Percentiles rank a stretch among this genome's conserved stretches.
Conservation (phyloP, 1,284 basidiomycete genomes). For the Heterobasidion irregulare region DNA sequence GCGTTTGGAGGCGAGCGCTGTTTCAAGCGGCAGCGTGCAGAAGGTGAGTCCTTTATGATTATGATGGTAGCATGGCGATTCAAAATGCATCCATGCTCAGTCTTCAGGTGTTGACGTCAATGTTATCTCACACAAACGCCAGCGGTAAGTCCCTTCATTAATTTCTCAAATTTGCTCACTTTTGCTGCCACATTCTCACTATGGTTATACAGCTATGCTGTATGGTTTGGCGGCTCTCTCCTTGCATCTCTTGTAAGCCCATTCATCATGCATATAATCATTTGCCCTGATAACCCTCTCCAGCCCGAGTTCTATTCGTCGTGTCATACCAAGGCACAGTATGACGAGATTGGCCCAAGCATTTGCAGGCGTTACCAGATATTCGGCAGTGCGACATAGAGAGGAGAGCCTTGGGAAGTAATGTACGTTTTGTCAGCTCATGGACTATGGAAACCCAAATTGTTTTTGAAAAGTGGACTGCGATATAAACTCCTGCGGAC, state of each 20-base stretch:
- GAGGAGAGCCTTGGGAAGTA: neutral
- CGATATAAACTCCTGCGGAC: too few relatives aligned
- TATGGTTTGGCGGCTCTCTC: constrained; percentile 97
- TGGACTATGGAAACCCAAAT: too few relatives aligned
- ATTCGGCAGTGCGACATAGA: constrained; percentile 82
- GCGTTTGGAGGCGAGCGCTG: constrained; percentile 73
- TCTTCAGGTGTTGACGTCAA: constrained; percentile 94
- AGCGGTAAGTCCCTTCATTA: constrained; percentile 50
- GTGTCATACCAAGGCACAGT: constrained; percentile 95
- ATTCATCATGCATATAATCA: neutral
- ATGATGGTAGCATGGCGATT: neutral
- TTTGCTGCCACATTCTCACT: constrained; percentile 6
- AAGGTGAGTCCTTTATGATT: constrained; percentile 40
- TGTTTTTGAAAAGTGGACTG: too few relatives aligned
- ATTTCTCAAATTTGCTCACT: constrained; percentile 1
- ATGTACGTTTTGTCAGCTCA: neutral
- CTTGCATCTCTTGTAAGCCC: constrained; percentile 79
- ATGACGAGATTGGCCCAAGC: constrained; percentile 95
- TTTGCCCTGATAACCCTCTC: constrained; percentile 8
- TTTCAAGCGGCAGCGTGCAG: constrained; percentile 69
- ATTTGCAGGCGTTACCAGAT: constrained; percentile 94
- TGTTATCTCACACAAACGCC: constrained; percentile 97
- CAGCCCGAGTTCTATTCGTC: constrained; percentile 97
- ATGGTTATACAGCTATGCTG: constrained; percentile 64
- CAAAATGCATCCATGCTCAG: constrained; percentile 28